Evolutionary conservation across 2,329 filamentous ascomycete genomes (phyloP), one percentile per base, ranked within the genome.

Genomic region (Diaporthe longicolla): DNA sequence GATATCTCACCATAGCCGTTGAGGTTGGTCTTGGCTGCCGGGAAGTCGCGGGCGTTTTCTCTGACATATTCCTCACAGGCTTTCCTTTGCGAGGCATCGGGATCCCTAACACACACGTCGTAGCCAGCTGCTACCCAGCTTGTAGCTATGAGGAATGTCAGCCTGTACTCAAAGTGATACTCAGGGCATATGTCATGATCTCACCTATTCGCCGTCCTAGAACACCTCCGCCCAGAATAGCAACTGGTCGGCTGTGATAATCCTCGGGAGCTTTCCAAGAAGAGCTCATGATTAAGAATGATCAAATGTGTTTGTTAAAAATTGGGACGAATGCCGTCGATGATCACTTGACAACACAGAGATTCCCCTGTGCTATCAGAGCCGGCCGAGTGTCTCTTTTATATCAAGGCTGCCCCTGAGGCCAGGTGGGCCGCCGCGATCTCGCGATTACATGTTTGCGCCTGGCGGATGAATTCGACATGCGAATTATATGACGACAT

Each of bases 41-140:
- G 76, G 76, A 79, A 82, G 24, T 76, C 75, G 69, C 70, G 76
- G 13, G 84, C 78, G 69, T 84, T 84, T 4, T 80, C 78, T 7
- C 81, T 77, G 70, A 85, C 79, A 77, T 86, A 87, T 40, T 83
- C 77, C 1, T 85, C 50, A 1, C 84, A 85, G 6, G 81, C 82
- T 3, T 77, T 77, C 9, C 81, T 80, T 45, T 84, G 82, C 50
- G 84, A 78, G 4, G 78, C 48, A 52, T 79, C 82, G 0, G 84
- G 85, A 32, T 88, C 87, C 17, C 83, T 80, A 71, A 88, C 82
- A 32, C 80, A 73, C 10, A 87, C 85, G 26, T 83, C 77, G 75
- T 84, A 85, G 2, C 87, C 87, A 7, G 80, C 82, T 0, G 84
- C 80, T 13, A 81, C 82, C 83, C 84, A 87, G 57, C 80, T 81